These are phyloP conservation scores for Aspergillus costaricaensis DNA, from an alignment of 2,329 filamentous ascomycete species.

Conservation along the genomic window DNA sequence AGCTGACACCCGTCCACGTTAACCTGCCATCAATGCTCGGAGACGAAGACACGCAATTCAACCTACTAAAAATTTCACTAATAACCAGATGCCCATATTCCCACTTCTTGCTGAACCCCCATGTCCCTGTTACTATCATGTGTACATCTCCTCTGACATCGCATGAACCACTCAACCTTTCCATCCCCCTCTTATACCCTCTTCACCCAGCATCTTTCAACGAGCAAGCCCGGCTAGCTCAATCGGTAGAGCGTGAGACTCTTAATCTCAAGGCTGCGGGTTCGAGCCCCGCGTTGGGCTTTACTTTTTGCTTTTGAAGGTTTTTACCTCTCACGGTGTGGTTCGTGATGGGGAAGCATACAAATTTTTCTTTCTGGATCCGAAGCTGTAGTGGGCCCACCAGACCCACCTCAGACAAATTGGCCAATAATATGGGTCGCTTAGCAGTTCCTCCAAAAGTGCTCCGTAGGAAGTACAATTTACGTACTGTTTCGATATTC, in stretches of 20 bases:
- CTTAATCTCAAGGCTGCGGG: constrained; percentile 48
- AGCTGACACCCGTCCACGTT: too few relatives aligned
- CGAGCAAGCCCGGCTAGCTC: constrained; percentile 49
- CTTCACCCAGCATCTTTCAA: background rate
- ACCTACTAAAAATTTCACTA: too few relatives aligned
- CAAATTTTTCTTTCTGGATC: background rate
- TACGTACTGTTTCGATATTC: too few relatives aligned
- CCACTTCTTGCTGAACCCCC: too few relatives aligned
- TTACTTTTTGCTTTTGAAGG: constrained; percentile 19
- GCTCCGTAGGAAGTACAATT: too few relatives aligned
- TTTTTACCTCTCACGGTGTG: background rate
- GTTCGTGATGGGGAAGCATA: background rate
- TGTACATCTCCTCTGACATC: too few relatives aligned
- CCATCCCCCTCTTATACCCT: background rate
- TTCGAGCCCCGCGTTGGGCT: constrained; percentile 47
- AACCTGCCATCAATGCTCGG: too few relatives aligned
- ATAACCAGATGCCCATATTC: too few relatives aligned
- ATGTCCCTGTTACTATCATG: too few relatives aligned
- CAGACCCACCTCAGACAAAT: background rate
- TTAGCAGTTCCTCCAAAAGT: too few relatives aligned
- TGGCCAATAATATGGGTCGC: background rate
- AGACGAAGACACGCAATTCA: too few relatives aligned
- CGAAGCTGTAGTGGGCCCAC: background rate
- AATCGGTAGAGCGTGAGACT: constrained; percentile 55
- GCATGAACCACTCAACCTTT: too few relatives aligned